Conservation (phyloP, 1,284 basidiomycete species). For the Pisolithus thermaeus region DNA sequence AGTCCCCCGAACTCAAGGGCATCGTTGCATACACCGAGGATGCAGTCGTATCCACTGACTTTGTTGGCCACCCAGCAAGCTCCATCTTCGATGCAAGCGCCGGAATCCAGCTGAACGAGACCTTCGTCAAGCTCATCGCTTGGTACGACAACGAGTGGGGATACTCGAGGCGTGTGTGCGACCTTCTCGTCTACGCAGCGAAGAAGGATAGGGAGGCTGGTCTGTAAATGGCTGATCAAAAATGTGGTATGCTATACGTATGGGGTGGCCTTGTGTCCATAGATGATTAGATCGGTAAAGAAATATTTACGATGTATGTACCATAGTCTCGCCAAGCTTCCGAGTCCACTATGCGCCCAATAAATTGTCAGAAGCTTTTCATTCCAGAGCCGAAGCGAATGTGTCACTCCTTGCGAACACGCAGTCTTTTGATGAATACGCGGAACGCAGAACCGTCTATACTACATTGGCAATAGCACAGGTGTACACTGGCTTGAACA, state of each 20-base stretch:
- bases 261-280: not conserved
- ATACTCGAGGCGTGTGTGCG: constrained; percentile 93
- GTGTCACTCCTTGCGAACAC: not conserved
- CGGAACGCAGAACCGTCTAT: too few relatives aligned
- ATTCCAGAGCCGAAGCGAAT: not conserved
- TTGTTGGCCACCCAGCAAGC: constrained; percentile 74
- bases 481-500: too few relatives aligned
- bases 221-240: not conserved
- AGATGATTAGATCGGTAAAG: not conserved
- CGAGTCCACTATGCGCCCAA: not conserved
- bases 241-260: too few relatives aligned
- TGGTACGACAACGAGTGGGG: constrained; percentile 99
- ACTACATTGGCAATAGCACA: too few relatives aligned
- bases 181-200: constrained; percentile 83
- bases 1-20: constrained; percentile 62
- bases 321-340: too few relatives aligned
- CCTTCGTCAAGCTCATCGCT: constrained; percentile 93
- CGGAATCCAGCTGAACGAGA: constrained; percentile 89
- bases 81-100: constrained; percentile 91
- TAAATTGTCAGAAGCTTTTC: not conserved
- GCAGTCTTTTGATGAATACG: too few relatives aligned
- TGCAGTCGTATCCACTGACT: constrained; percentile 91
- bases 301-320: not conserved
- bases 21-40: constrained; percentile 97
- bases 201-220: constrained; percentile 51